Evolutionary conservation across 176 grass and related monocot species (phyloP).

Genomic region (Eragrostis curvula): DNA sequence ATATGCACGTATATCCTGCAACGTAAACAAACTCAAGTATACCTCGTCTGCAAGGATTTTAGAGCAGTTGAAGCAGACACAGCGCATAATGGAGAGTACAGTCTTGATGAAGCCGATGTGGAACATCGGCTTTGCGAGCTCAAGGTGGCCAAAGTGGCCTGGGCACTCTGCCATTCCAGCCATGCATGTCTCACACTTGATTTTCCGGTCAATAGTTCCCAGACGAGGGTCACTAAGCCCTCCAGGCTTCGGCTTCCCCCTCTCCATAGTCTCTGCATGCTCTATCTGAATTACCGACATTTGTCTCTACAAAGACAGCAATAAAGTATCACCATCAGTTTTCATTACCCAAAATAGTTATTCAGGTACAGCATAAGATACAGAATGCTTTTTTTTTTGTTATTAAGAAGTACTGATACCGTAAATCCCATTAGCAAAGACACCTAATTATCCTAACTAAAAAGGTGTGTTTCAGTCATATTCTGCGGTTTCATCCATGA

Average conservation of each 20-base stretch:
- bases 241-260: conserved; percentile 86
- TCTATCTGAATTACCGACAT: conserved; percentile 93
- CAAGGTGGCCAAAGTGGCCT: conserved; percentile 97
- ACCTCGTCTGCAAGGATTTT: conserved; percentile 98
- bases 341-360: background rate
- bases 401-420: too few species aligned
- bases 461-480: background rate
- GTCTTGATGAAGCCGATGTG: conserved; percentile 98
- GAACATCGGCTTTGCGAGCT: conserved; percentile 98
- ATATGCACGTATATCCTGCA: background rate
- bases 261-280: conserved; percentile 96
- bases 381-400: background rate
- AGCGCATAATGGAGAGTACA: conserved; percentile 96
- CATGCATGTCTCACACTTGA: conserved; percentile 98
- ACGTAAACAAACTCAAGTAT: background rate
- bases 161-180: conserved; percentile 97
- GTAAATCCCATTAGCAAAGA: too few species aligned
- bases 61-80: conserved; percentile 99
- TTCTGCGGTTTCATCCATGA: background rate
- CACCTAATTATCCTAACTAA: background rate
- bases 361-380: background rate
- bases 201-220: conserved; percentile 92
- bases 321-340: conserved; percentile 26
- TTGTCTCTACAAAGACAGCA: conserved; percentile 77
- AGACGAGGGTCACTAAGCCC: conserved; percentile 90